phyloP scores from a whole-genome alignment of 2,329 filamentous ascomycete species.

The Trichoderma sp. region DNA sequence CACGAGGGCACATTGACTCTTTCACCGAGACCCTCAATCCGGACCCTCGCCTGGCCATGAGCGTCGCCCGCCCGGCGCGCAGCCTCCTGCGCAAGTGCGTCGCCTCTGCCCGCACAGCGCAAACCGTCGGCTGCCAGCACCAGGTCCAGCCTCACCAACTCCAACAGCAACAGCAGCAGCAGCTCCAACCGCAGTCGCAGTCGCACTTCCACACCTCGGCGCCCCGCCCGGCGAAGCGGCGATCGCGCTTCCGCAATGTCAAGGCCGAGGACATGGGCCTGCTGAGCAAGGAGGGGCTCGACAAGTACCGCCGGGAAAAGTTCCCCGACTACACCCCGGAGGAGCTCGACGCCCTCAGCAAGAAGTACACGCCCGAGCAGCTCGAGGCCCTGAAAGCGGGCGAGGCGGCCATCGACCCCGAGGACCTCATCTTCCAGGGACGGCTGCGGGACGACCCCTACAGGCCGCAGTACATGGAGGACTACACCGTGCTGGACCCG shows the following conservation, averaged over 20 bases:
- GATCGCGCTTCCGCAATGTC: slow-evolving; percentile 57
- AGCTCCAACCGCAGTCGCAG: too few relatives aligned
- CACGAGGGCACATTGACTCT: slow-evolving; percentile 17
- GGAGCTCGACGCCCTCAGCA: slow-evolving; percentile 63
- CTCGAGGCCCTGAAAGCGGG: slow-evolving; percentile 79
- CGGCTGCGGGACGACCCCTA: slow-evolving; percentile 72
- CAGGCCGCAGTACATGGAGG: slow-evolving; percentile 75
- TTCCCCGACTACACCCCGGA: slow-evolving; percentile 68
- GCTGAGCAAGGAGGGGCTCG: slow-evolving; percentile 47
- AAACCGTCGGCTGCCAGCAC: slow-evolving; percentile 32
- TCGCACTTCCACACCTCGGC: slow-evolving; percentile 55
- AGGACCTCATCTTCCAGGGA: slow-evolving; percentile 75
- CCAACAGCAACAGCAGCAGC: slow-evolving; percentile 29
- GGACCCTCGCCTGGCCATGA: slow-evolving; percentile 49
- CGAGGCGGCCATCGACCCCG: slow-evolving; percentile 72
- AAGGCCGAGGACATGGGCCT: slow-evolving; percentile 56
- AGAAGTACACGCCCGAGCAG: slow-evolving; percentile 79
- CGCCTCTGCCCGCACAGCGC: slow-evolving; percentile 39
- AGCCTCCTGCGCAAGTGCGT: slow-evolving; percentile 57
- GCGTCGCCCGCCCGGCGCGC: slow-evolving; percentile 57
- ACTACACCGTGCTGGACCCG: slow-evolving; percentile 76
- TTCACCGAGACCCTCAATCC: background rate
- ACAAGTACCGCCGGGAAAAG: slow-evolving; percentile 49
- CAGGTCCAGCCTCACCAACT: slow-evolving; percentile 32
- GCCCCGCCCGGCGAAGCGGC: slow-evolving; percentile 47